Evolutionary conservation across 2,329 filamentous ascomycete species (phyloP), one percentile per base, ranked within the genome.

Genomic region (Sphaerostilbella broomeana): DNA sequence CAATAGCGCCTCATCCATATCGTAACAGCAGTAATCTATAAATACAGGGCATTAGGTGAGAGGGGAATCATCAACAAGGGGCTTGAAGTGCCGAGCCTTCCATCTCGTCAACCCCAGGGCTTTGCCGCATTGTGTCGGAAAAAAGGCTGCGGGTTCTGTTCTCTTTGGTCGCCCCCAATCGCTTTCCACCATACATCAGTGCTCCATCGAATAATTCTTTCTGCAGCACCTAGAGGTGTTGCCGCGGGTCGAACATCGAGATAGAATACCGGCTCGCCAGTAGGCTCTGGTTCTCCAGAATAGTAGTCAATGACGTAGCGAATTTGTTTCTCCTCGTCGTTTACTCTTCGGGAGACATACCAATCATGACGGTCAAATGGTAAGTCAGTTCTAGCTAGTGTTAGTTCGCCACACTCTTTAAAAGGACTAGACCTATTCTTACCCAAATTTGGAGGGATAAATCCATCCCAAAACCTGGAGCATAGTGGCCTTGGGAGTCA

Each of bases 281-380:
- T 85, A 3, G 32, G 38, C 3, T 82, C 78, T 55, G 84, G 82
- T 17, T 81, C 80, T 5, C 81, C 90, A 22, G 84, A 82, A 63
- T 97, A 97, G 64, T 95, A 97, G 62, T 98, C 92, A 59, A 98
- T 98, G 40, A 98, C 79, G 60, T 98, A 98, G 54, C 92, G 79
- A 31, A 95, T 71, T 67, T 95, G 82, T 58, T 81, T 83, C 53
- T 69, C 72, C 43, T 80, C 60, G 19, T 85, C 86, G 38, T 80
- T 71, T 34, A 75, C 64, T 22, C 82, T 74, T 47, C 92, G 75
- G 48, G 85, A 75, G 28, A 98, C 85, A 57, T 83, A 97, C 92
- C 92, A 98, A 60, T 98, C 92, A 60, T 98, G 92, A 46, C 92
- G 79, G 63, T 98, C 92, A 54, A 98, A 98, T 1, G 92, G 92